A percentile compares a stretch with the other conserved stretches of the same genome.
These are phyloP conservation scores for Lipomyces anomalus DNA, from an alignment of 805 yeast genomes.

Conservation along the genomic window DNA sequence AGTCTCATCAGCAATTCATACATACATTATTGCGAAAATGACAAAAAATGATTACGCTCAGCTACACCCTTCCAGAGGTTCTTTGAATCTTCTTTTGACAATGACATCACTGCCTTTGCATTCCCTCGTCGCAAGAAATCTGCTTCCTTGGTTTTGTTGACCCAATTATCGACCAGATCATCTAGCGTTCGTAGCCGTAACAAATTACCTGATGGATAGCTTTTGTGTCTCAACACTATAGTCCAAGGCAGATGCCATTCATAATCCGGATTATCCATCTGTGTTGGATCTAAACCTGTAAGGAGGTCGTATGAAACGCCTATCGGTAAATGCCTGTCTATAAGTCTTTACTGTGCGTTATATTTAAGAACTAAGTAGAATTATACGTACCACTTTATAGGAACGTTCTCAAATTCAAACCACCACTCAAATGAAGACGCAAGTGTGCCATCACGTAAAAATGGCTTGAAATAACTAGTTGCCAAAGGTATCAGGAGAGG, in stretches of 20 bases:
- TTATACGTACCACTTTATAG: slow-evolving; percentile 53
- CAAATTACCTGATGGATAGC: slow-evolving; percentile 43
- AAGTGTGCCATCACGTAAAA: slow-evolving; percentile 27
- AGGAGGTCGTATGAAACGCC: slow-evolving; percentile 61
- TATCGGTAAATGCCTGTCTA: slow-evolving; percentile 50
- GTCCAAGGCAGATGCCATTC: slow-evolving; percentile 42
- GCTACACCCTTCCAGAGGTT: slow-evolving; percentile 51
- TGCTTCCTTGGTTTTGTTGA: slow-evolving; percentile 78
- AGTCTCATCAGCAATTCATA: slow-evolving; percentile 14
- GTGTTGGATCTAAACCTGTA: slow-evolving; percentile 36
- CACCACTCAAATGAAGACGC: slow-evolving; percentile 41
- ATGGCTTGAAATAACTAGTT: slow-evolving; percentile 24
- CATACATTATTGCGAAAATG: slow-evolving; percentile 4
- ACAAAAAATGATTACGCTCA: slow-evolving; percentile 5
- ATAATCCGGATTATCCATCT: slow-evolving; percentile 12
- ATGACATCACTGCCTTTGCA: slow-evolving; percentile 73
- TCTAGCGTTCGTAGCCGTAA: slow-evolving; percentile 35
- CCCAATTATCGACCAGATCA: slow-evolving; percentile 50
- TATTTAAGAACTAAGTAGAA: slow-evolving; percentile 4
- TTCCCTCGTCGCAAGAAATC: slow-evolving; percentile 69
- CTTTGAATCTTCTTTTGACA: slow-evolving; percentile 58
- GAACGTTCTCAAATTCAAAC: slow-evolving; percentile 61
- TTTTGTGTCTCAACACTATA: slow-evolving; percentile 39
- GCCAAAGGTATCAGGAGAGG: slow-evolving; percentile 26
- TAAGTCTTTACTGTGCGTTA: background rate